Percentiles rank a stretch among this genome's conserved stretches.
phyloP scores from a whole-genome alignment of 75 land plant species.

The Ceratopteris richardii region DNA sequence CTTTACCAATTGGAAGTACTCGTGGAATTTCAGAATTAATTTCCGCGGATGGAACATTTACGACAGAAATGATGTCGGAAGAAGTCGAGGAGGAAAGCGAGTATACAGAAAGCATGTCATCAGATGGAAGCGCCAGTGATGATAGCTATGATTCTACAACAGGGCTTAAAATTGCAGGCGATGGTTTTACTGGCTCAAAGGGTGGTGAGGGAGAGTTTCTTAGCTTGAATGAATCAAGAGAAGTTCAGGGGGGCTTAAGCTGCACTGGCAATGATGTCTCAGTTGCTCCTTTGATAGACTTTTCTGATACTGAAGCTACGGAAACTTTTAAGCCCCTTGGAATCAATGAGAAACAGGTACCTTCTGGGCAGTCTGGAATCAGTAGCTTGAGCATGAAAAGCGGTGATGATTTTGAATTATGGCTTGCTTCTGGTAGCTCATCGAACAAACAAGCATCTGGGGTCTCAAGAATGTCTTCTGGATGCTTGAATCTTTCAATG shows the following conservation, averaged over 20 bases:
- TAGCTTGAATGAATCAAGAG: not conserved
- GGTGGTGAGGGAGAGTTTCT: not conserved
- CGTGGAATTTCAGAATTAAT: not conserved
- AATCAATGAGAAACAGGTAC: not conserved
- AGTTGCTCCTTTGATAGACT: conserved; percentile 29
- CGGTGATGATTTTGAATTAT: conserved; percentile 62
- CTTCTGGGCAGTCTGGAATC: conserved; percentile 2
- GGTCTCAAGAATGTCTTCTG: conserved; percentile 14
- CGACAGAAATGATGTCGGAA: not conserved
- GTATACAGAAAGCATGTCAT: not conserved
- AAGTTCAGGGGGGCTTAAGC: not conserved
- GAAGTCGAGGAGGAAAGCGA: not conserved
- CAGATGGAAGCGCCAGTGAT: conserved; percentile 9
- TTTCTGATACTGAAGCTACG: conserved; percentile 42
- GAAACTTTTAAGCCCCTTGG: conserved; percentile 5
- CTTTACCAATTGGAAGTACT: not conserved
- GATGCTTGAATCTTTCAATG: conserved; percentile 49
- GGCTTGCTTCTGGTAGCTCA: conserved; percentile 48
- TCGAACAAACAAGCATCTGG: not conserved
- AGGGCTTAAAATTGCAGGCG: not conserved
- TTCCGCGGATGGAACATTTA: not conserved
- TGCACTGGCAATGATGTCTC: not conserved
- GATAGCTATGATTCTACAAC: not conserved
- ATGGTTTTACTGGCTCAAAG: not conserved
- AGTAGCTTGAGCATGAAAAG: conserved; percentile 31